Evolutionary conservation across 202 grass and related monocot species (phyloP), one percentile per base, ranked within the genome.

Genomic region (Cymbopogon flexuosus): DNA sequence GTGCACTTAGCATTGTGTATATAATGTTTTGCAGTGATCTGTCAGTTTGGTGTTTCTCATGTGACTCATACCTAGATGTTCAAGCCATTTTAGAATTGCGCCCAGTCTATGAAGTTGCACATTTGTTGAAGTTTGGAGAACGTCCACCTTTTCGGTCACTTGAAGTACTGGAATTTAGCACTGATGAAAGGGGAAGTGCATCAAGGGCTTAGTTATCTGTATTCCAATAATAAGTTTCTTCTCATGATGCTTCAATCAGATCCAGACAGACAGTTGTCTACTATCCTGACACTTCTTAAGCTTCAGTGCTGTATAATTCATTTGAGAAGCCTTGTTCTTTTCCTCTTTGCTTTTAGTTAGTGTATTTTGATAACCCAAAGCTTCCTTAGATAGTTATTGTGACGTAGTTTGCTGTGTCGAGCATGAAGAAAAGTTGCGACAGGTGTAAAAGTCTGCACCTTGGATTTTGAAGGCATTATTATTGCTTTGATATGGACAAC

Each of bases 1-100:
- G 18, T 80, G 18, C 16, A 75, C 37, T 79, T 63, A 77, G 13
- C 22, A 18, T 74, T 33, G 6, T 72, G 49, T 85, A 33, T 68
- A 13, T 76, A 52, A 86, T 54, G 21, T 68, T 85, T 88, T 60
- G 60, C 87, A 99, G 92, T 81, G 96, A 95, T 91, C 68, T 95
- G 61, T 99, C 92, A 46, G 88, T 99, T 23, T 99, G 92, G 92
- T 99, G 87, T 88, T 99, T 99, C 59, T 73, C 54, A 5, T 99
- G 96, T 8, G 88, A 99, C 70, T 90, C 96, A 18, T 99, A 99
- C 80, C 90, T 99, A 40, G 96, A 99, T 9, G 84, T 91, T 81
- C 96, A 99, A 88, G 70, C 82, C 46, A 95, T 99, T 75, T 75
- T 46, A 66, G 85, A 93, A 64, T 73, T 95, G 58, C 84, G 81